Conservation (phyloP, 179 eudicot species). For the Beta corolliflora region DNA sequence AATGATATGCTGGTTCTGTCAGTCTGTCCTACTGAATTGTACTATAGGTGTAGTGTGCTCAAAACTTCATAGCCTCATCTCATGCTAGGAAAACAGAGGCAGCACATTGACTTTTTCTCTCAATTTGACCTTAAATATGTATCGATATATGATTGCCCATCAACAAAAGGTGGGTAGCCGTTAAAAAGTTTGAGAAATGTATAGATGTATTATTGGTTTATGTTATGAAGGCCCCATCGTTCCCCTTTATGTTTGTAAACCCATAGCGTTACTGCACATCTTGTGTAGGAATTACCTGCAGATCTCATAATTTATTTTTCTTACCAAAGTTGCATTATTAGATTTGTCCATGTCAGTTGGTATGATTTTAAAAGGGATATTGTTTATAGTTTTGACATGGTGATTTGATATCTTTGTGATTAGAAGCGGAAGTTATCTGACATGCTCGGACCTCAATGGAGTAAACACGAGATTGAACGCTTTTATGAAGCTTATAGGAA, state of each 20-base stretch:
- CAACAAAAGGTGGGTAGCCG: too few relatives aligned
- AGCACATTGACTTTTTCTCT: too few relatives aligned
- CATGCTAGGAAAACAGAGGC: too few relatives aligned
- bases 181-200: too few relatives aligned
- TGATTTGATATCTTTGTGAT: conserved; percentile 16
- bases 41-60: too few relatives aligned
- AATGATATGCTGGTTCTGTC: too few relatives aligned
- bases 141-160: too few relatives aligned
- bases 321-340: not conserved
- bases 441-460: conserved; percentile 60
- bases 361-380: not conserved
- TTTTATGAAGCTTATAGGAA: conserved; percentile 59
- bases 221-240: not conserved
- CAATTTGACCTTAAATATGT: too few relatives aligned
- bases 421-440: conserved; percentile 53
- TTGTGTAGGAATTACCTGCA: not conserved
- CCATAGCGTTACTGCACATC: not conserved
- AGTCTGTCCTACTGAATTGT: not conserved
- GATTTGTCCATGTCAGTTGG: not conserved
- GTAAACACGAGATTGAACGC: conserved; percentile 46
- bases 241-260: not conserved
- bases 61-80: too few relatives aligned
- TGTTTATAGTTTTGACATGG: conserved; percentile 17
- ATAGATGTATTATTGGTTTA: not conserved
- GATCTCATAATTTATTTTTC: conserved; percentile 1